These are phyloP conservation scores for Penicillium brasilianum DNA, from an alignment of 2,329 filamentous ascomycete species.

Conservation along the genomic window DNA sequence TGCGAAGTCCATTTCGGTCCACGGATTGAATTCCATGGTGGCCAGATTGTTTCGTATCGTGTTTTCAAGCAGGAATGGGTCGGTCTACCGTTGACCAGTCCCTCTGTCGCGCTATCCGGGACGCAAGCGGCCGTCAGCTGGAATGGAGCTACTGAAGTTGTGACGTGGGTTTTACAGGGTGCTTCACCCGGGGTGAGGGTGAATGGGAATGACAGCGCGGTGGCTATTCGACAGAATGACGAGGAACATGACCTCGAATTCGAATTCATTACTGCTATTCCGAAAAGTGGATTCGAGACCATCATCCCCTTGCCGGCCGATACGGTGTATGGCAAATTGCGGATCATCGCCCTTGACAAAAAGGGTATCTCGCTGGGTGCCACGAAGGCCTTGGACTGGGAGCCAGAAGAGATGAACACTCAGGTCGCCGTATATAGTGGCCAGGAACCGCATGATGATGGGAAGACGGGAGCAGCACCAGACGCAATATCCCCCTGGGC, in stretches of 20 bases:
- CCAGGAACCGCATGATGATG: slow-evolving; percentile 4
- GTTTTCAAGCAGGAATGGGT: slow-evolving; percentile 60
- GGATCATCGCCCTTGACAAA: slow-evolving; percentile 31
- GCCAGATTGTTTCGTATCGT: slow-evolving; percentile 57
- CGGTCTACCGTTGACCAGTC: slow-evolving; percentile 52
- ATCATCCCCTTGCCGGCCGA: slow-evolving; percentile 29
- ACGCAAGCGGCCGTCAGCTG: slow-evolving; percentile 37
- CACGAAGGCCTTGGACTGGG: slow-evolving; percentile 27
- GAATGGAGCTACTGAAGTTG: slow-evolving; percentile 46
- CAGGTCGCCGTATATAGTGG: slow-evolving; percentile 21
- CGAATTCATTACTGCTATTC: slow-evolving; percentile 26
- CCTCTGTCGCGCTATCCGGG: slow-evolving; percentile 29
- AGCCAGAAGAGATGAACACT: slow-evolving; percentile 19
- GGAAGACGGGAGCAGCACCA: neutral
- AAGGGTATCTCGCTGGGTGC: slow-evolving; percentile 27
- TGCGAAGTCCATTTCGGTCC: slow-evolving; percentile 59
- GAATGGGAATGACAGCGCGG: neutral
- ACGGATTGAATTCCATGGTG: slow-evolving; percentile 33
- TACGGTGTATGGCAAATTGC: slow-evolving; percentile 20
- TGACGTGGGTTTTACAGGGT: slow-evolving; percentile 37
- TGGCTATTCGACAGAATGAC: neutral
- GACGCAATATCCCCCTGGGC: neutral
- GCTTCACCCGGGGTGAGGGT: neutral
- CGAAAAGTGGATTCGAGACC: slow-evolving; percentile 38
- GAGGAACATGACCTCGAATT: slow-evolving; percentile 19